Base-by-base conservation (phyloP, 352 stramenopile species). In the Phytopythium chamaehyphon region DNA sequence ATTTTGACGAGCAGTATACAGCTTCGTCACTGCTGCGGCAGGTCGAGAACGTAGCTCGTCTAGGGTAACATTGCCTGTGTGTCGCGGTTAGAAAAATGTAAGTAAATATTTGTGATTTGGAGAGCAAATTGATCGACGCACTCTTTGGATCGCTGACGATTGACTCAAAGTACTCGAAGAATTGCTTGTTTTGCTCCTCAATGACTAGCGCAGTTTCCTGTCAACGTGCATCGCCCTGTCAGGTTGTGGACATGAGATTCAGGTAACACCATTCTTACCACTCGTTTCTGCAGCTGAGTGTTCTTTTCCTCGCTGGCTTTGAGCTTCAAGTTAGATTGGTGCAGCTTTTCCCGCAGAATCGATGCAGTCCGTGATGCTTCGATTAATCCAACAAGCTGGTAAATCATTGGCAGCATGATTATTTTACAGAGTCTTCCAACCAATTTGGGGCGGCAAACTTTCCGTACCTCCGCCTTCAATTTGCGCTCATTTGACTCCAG, bases 381-480 rank as follows among this genome's bases (percentile, higher is more conserved):
- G 28, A 88, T 90, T 24, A 88, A 53, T 31, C 76, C 71, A 24
- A 86, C 71, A 38, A 88, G 55, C 80, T 90, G 42, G 47, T 31
- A 60, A 40, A 15, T 33, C 3, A 14, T 40, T 23, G 22, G n/a
- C 15, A 19, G 39, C 19, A 18, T 1, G 11, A 39, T n/a, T n/a
- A n/a, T n/a, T n/a, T n/a, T n/a, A n/a, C n/a, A n/a, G n/a, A n/a
- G n/a, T n/a, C n/a, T n/a, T n/a, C n/a, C n/a, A n/a, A n/a, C 38
- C 50, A 24, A 42, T 3, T 12, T n/a, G 11, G 26, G 52, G 15
- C 22, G 52, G 10, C 18, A 40, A 5, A 16, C 33, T 37, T 9
- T 22, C 54, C 55, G 22, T 46, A 87, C 82, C 77, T 93, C 79
- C 28, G 76, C 61, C 45, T 89, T 90, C n/a, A 89, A 59, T 18